Percentiles rank a stretch among this genome's conserved stretches.
phyloP scores from a whole-genome alignment of 192 early-diverging fungal species.

The Rhizophagus clarus region DNA sequence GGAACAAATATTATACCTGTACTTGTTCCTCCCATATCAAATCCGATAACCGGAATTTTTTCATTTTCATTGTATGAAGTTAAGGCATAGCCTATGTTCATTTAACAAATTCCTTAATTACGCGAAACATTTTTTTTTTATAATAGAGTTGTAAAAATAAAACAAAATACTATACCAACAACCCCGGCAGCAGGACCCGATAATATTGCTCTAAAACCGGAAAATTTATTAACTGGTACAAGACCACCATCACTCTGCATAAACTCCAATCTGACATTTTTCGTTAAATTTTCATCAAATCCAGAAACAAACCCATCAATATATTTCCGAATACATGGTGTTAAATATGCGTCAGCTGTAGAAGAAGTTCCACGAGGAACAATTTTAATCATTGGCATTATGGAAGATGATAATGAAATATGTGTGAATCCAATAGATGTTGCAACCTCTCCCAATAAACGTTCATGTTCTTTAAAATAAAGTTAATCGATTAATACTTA shows the following conservation, averaged over 20 bases:
- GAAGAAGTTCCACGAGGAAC: constrained; percentile 92
- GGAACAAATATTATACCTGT: constrained; percentile 42
- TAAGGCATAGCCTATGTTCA: constrained; percentile 45
- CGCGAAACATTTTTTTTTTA: not conserved
- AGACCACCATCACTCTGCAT: constrained; percentile 99
- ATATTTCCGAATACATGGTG: constrained; percentile 88
- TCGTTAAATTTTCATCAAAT: constrained; percentile 73
- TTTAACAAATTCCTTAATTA: not conserved
- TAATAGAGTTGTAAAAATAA: not conserved
- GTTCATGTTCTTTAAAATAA: constrained; percentile 69
- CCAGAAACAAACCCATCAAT: constrained; percentile 83
- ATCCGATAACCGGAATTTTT: constrained; percentile 80
- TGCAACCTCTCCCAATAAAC: constrained; percentile 65
- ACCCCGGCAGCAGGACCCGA: constrained; percentile 96
- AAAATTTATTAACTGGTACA: constrained; percentile 81
- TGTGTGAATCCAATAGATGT: constrained; percentile 79
- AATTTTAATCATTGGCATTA: constrained; percentile 94
- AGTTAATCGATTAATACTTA: not conserved
- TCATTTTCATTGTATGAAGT: constrained; percentile 52
- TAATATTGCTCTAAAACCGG: constrained; percentile 88
- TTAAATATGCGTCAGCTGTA: constrained; percentile 91
- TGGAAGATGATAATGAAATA: constrained; percentile 76
- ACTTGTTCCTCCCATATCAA: constrained; percentile 95
- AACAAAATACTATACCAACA: constrained; percentile 64
- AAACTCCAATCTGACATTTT: constrained; percentile 72